These are phyloP conservation scores for Boletus pseudo-olivaceus DNA, from an alignment of 768 basidiomycete genomes.

Conservation along the genomic window DNA sequence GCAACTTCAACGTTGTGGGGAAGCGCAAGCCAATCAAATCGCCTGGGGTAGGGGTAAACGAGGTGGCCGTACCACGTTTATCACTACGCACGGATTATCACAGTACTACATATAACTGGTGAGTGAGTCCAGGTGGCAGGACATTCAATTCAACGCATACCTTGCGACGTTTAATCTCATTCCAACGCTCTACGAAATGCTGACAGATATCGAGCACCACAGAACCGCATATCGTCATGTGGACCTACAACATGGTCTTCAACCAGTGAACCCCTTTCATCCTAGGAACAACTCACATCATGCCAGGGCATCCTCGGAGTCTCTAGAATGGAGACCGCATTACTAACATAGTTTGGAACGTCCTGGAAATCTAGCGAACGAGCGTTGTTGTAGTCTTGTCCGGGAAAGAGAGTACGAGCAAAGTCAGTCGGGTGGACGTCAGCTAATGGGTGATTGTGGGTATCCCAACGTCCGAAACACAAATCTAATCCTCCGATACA, in stretches of 20 bases:
- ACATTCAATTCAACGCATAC: constrained; percentile 31
- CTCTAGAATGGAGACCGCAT: constrained; percentile 63
- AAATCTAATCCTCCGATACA: constrained; percentile 93
- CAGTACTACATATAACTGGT: constrained; percentile 21
- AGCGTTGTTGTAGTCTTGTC: constrained; percentile 92
- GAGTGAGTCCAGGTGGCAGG: constrained; percentile 1
- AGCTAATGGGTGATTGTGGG: constrained; percentile 82
- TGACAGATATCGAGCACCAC: constrained; percentile 88
- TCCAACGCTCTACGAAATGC: constrained; percentile 92
- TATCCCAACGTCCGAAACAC: constrained; percentile 98
- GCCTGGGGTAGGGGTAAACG: constrained; percentile 31
- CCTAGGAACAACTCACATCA: constrained; percentile 57
- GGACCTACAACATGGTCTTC: constrained; percentile 45
- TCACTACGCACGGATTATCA: constrained; percentile 43
- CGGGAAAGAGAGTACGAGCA: constrained; percentile 79
- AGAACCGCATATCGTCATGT: constrained; percentile 80
- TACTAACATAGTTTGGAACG: constrained; percentile 74
- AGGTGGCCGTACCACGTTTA: not conserved
- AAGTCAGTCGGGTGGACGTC: constrained; percentile 92
- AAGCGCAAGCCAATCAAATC: constrained; percentile 68
- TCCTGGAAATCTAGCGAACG: constrained; percentile 81
- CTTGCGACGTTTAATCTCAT: constrained; percentile 83
- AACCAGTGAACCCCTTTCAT: not conserved
- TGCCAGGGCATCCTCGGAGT: constrained; percentile 92
- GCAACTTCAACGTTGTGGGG: constrained; percentile 64